Evolutionary conservation across 2,329 filamentous ascomycete species (phyloP).

Genomic region (Calonectria pteridis): DNA sequence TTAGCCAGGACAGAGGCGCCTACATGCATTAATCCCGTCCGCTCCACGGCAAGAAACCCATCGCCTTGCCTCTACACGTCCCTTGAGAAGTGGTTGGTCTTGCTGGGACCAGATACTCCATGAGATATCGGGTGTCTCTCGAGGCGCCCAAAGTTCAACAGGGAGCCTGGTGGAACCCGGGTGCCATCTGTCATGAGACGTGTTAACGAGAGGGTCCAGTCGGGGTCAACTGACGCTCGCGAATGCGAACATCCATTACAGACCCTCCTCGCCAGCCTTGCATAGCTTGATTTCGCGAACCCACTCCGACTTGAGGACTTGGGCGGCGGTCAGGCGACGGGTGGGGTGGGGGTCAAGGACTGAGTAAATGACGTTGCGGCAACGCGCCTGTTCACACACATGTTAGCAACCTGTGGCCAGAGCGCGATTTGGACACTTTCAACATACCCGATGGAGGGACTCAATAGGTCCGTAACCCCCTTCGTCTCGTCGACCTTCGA

Average conservation of each 20-base stretch:
- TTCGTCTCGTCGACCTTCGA: constrained; percentile 92
- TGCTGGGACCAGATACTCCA: constrained; percentile 14
- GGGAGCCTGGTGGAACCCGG: neutral
- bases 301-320: constrained; percentile 99
- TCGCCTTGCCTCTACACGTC: constrained; percentile 25
- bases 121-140: neutral
- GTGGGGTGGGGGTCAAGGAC: constrained; percentile 95
- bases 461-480: constrained; percentile 97
- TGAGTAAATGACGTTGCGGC: constrained; percentile 98
- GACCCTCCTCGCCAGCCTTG: constrained; percentile 95
- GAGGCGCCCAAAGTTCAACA: neutral
- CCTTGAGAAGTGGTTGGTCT: constrained; percentile 6
- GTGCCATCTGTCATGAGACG: neutral
- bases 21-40: constrained; percentile 29
- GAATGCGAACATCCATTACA: constrained; percentile 61
- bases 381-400: constrained; percentile 77
- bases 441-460: constrained; percentile 89
- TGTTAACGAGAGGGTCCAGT: neutral
- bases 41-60: constrained; percentile 28
- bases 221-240: neutral
- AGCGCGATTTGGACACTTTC: neutral
- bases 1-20: constrained; percentile 33
- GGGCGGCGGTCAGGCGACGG: constrained; percentile 92
- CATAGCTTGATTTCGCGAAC: constrained; percentile 97
- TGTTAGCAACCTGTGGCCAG: constrained; percentile 28